Evolutionary conservation across 1,284 basidiomycete genomes (phyloP).

Genomic region (Ganoderma leucocontextum): DNA sequence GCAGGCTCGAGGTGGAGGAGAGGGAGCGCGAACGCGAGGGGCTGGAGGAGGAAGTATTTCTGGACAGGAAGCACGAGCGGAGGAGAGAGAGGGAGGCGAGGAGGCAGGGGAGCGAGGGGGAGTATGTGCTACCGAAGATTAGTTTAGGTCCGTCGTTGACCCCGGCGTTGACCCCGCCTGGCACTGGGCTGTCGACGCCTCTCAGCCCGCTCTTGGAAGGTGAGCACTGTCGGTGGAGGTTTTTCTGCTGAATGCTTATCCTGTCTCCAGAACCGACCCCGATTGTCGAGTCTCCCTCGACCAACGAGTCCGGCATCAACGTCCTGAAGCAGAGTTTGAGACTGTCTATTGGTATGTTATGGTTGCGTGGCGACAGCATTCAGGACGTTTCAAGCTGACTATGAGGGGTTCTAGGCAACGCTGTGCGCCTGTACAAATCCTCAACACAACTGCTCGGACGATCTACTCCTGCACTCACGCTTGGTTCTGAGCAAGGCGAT

Average conservation of each 20-base stretch:
- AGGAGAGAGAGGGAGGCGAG: conserved; percentile 25
- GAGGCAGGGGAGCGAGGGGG: conserved; percentile 21
- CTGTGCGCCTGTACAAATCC: conserved; percentile 60
- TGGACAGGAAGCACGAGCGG: neutral
- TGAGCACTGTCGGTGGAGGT: conserved; percentile 11
- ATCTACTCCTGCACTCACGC: conserved; percentile 32
- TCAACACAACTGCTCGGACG: conserved; percentile 50
- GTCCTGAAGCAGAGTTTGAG: conserved; percentile 72
- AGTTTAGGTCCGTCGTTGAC: conserved; percentile 32
- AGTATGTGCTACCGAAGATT: conserved; percentile 32
- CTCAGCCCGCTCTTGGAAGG: conserved; percentile 43
- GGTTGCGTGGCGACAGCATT: neutral
- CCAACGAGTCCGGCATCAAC: conserved; percentile 44
- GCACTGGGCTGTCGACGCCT: conserved; percentile 32
- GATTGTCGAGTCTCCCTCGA: conserved; percentile 30
- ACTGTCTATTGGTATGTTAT: conserved; percentile 68
- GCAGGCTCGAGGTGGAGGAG: conserved; percentile 34
- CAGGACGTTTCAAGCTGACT: neutral
- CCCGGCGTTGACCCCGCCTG: conserved; percentile 23
- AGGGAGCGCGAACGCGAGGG: conserved; percentile 57
- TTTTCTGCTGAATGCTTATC: neutral
- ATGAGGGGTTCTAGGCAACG: conserved; percentile 54
- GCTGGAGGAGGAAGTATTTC: conserved; percentile 28
- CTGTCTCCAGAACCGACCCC: conserved; percentile 33
- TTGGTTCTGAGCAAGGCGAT: conserved; percentile 32